Evolutionary conservation across 2,329 filamentous ascomycete species (phyloP), one percentile per base, ranked within the genome.

Genomic region (Xylariaceae sp.): DNA sequence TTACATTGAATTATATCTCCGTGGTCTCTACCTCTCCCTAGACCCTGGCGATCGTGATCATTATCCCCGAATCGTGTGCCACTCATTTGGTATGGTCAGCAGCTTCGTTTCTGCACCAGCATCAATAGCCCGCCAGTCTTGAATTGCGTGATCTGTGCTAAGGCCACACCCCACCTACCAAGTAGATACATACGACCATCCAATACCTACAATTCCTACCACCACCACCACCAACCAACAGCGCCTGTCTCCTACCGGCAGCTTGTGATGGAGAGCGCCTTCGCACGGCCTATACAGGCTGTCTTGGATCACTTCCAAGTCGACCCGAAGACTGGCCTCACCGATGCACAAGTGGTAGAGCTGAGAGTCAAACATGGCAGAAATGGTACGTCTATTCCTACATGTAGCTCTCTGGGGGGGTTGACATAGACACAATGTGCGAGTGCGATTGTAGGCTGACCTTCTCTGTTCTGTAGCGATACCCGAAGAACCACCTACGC

Each of bases 401-500:
- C 9, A 29, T 17, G 26, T 32, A 23, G 11, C 21, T 30, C 18
- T 17, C 26, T 15, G 29, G 5, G 11, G 7, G 29, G 11, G n/a
- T 2, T 13, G 17, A 16, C 16, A 31, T 18, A 31, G 9, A 5
- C 11, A 6, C 31, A 29, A 24, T n/a, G n/a, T n/a, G 27, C 23
- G 11, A 34, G 40, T 36, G 38, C 29, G 33, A 40, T 28, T 40
- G 26, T 11, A 28, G 44, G 36, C 46, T 49, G 40, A 47, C 23
- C 34, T 26, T 17, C 27, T 36, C 27, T 33, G 32, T 31, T 29
- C 35, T 36, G n/a, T 46, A 79, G 75, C 73, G 33, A 80, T 80
- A 46, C 67, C 74, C 31, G 92, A 98, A 69, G 92, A 98, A 50
- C 92, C 92, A 38, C 88, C 92, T 3, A 98, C 92, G 21, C 92